Percentiles rank a stretch among this genome's conserved stretches.
Evolutionary conservation across 768 basidiomycete genomes (phyloP).

Genomic region (Xerocomellus chrysenteron): DNA sequence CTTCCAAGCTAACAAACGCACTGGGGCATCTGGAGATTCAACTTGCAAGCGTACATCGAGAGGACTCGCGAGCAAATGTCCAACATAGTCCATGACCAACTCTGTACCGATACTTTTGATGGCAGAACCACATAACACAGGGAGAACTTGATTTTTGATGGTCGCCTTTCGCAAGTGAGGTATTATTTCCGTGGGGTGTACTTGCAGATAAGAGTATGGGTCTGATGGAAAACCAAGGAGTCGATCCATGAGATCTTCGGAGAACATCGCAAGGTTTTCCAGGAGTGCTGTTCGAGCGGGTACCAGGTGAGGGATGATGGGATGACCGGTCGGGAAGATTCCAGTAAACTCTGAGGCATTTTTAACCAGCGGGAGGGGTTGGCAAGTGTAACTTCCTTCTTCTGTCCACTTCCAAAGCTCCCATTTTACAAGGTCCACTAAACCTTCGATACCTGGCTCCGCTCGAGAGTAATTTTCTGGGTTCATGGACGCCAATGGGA

Average conservation of each 20-base stretch:
- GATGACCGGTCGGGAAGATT: constrained; percentile 59
- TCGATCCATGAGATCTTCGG: constrained; percentile 75
- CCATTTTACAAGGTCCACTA: constrained; percentile 85
- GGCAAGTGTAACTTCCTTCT: constrained; percentile 43
- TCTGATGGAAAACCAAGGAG: constrained; percentile 58
- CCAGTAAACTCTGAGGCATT: constrained; percentile 41
- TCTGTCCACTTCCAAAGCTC: constrained; percentile 74
- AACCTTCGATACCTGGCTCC: constrained; percentile 81
- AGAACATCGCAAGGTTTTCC: constrained; percentile 78
- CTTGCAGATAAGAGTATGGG: constrained; percentile 63
- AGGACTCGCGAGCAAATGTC: constrained; percentile 77
- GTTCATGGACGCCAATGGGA: constrained; percentile 80
- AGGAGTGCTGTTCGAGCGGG: constrained; percentile 68
- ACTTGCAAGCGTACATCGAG: constrained; percentile 55
- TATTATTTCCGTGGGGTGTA: constrained; percentile 53
- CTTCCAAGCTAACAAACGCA: constrained; percentile 82
- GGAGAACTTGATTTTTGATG: constrained; percentile 62
- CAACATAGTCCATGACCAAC: constrained; percentile 76
- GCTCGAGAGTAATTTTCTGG: constrained; percentile 62
- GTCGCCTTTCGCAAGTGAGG: constrained; percentile 68
- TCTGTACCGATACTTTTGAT: constrained; percentile 80
- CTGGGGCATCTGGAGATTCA: constrained; percentile 46
- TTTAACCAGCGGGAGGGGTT: constrained; percentile 50
- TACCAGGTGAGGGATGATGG: constrained; percentile 63
- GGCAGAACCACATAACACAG: constrained; percentile 83